These are phyloP conservation scores for Polyplosphaeria fusca DNA, from an alignment of 495 filamentous ascomycete genomes.

Conservation along the genomic window DNA sequence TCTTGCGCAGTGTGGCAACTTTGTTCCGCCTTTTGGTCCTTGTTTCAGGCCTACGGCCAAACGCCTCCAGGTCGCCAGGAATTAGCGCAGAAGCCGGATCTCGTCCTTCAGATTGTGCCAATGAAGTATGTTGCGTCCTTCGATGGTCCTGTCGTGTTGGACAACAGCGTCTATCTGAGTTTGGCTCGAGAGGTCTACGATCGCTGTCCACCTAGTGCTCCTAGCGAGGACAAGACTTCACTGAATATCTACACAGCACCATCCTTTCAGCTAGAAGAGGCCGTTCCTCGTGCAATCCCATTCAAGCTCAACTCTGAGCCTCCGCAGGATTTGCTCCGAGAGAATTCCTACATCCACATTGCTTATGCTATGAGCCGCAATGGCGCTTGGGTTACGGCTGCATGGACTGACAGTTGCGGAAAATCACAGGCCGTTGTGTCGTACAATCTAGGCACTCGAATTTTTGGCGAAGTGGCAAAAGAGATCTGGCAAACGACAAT, in stretches of 20 bases:
- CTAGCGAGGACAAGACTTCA: constrained; percentile 37
- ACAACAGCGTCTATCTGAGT: constrained; percentile 61
- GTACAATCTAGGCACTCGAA: constrained; percentile 60
- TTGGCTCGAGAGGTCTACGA: constrained; percentile 85
- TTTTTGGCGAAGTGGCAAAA: constrained; percentile 60
- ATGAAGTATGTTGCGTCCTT: constrained; percentile 65
- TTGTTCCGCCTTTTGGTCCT: constrained; percentile 71
- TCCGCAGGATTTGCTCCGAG: constrained; percentile 70
- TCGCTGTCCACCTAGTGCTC: constrained; percentile 61
- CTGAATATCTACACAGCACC: constrained; percentile 53
- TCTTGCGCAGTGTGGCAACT: constrained; percentile 67
- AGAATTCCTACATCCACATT: constrained; percentile 80
- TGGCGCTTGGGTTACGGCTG: constrained; percentile 80
- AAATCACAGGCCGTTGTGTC: constrained; percentile 71
- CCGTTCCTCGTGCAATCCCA: constrained; percentile 66
- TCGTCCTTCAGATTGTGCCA: constrained; percentile 82
- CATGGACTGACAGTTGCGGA: constrained; percentile 89
- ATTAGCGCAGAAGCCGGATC: constrained; percentile 48
- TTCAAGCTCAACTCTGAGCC: constrained; percentile 71
- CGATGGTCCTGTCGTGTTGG: constrained; percentile 62
- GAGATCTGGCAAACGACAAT: constrained; percentile 87
- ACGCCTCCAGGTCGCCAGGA: constrained; percentile 42
- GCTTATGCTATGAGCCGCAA: constrained; percentile 80
- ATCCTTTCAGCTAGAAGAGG: constrained; percentile 71
- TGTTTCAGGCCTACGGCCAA: constrained; percentile 68